phyloP scores from a whole-genome alignment of 2,329 filamentous ascomycete species.

The Oidium heveae region DNA sequence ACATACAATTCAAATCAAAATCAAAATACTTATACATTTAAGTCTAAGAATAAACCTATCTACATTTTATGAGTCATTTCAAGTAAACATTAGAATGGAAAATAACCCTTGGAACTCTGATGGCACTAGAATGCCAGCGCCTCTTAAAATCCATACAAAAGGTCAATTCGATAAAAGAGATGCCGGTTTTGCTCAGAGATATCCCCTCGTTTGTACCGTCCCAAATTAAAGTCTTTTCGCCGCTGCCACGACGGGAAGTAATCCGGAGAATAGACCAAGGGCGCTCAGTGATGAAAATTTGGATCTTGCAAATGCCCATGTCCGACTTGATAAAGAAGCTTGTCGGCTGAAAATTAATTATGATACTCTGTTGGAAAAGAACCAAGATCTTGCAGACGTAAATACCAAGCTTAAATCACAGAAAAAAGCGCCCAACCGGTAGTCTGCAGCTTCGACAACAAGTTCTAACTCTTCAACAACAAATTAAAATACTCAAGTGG shows the following conservation, averaged over 20 bases:
- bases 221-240: background rate
- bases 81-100: background rate
- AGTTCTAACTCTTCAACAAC: background rate
- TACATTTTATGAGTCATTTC: no score
- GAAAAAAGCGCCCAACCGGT: background rate
- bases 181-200: background rate
- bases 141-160: background rate
- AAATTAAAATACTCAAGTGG: no score
- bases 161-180: background rate
- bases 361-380: background rate
- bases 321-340: background rate
- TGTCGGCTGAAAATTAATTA: background rate
- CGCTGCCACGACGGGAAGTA: background rate
- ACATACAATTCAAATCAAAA: no score
- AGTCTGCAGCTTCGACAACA: background rate
- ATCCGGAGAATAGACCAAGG: background rate
- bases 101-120: background rate
- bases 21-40: no score
- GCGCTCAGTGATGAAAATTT: background rate
- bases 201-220: background rate
- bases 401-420: background rate
- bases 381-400: no score
- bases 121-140: background rate
- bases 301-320: background rate
- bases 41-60: no score